Conservation (phyloP, 768 basidiomycete species). For the Tylopilus rubrobrunneus region DNA sequence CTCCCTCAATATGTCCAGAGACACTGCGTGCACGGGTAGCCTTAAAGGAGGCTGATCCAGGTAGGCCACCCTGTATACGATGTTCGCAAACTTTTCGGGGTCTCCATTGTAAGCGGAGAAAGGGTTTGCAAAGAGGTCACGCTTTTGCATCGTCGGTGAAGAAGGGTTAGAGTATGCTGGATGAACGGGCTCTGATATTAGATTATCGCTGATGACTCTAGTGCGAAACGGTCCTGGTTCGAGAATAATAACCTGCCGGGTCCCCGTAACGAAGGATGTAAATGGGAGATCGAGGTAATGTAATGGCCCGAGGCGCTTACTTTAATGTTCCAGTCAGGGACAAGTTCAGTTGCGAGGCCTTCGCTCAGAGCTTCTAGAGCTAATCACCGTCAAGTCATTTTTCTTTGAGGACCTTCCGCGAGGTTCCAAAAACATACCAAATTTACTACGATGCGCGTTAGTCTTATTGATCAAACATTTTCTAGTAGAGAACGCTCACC, state of each 20-base stretch:
- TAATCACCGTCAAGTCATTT: neutral
- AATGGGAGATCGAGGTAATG: neutral
- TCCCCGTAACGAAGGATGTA: neutral
- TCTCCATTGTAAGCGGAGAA: constrained; percentile 7
- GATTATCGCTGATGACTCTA: neutral
- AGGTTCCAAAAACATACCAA: constrained; percentile 4
- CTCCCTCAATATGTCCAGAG: neutral
- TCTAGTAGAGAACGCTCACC: constrained; percentile 3
- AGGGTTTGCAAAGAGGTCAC: neutral
- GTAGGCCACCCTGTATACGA: constrained; percentile 2
- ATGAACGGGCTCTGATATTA: neutral
- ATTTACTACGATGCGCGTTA: constrained; percentile 11
- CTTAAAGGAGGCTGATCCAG: constrained; percentile 16
- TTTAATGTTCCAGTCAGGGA: constrained; percentile 24
- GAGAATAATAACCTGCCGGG: constrained; percentile 2
- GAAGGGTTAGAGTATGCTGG: constrained; percentile 9
- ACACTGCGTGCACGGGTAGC: constrained; percentile 1
- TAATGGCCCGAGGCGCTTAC: neutral
- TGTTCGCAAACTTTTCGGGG: constrained; percentile 14
- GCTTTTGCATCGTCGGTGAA: neutral
- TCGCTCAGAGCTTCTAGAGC: constrained; percentile 16
- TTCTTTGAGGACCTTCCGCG: neutral
- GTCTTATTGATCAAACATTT: neutral
- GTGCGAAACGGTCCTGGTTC: constrained; percentile 4
- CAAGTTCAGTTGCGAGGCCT: constrained; percentile 11